Evolutionary conservation across 2,329 filamentous ascomycete genomes (phyloP), one percentile per base, ranked within the genome.

Genomic region (Penicillium sp.): DNA sequence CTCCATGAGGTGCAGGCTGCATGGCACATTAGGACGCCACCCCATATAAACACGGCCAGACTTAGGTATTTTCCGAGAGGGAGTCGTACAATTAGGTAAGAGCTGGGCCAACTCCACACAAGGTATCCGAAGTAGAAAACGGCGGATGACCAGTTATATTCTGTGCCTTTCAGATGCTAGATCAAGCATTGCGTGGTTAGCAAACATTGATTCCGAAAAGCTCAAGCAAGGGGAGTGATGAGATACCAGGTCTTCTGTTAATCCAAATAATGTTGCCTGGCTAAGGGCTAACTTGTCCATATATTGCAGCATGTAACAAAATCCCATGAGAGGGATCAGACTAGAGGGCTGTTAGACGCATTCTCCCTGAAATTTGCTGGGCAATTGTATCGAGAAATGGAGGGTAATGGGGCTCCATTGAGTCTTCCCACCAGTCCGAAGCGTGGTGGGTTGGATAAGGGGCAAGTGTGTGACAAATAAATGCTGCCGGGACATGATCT

Each of bases 41-140:
- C 72, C 71, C 72, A 74, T 13, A 70, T 6, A n/a, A 68, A 64
- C 14, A 71, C 67, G 21, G 64, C 64, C 2, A 58, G 13, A 22
- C 58, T 63, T 14, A 61, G 22, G 41, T 71, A 73, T 60, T 73
- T 71, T 2, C 65, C 68, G 9, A 74, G 63, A 3, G 69, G 71
- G 7, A 71, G 54, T 31, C 72, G 62, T 46, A 76, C 73, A 44
- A 76, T 71, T 5, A 76, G 59, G 46, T 71, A 71, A 13, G 72
- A 72, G 29, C 71, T 75, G 0, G 74, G 74, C 64, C 74, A 77
- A 48, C 75, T 74, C 61, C 76, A 74, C 1, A 69, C 65, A 14
- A 72, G 64, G 29, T 73, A 73, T 37, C 71, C 71, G 52, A 73
- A 72, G 44, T 73, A 73, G 55, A 73, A 73, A 24, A 72, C 53